Base-by-base conservation (phyloP, 164 flowering plant genomes). In the Macadamia integrifolia region DNA sequence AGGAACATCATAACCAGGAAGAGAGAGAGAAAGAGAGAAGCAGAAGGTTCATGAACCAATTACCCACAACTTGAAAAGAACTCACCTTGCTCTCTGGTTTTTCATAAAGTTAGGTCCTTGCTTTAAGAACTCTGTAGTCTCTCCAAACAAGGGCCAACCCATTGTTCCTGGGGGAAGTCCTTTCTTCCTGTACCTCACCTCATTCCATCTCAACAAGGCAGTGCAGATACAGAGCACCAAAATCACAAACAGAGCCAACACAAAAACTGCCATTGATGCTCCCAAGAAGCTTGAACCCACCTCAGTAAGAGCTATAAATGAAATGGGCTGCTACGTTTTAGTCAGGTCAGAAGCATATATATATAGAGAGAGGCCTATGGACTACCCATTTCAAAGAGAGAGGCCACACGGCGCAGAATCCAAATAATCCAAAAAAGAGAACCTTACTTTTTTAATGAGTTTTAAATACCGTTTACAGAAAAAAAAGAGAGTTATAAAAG, bases 111-210 rank as follows among this genome's bases (percentile, higher is more conserved):
- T 79, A 15, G 97, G 94, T 4, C 97, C 97, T 58, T 82, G 93
- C 58, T 86, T 91, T 6, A 93, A 90, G 71, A 93, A 93, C 85
- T 93, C 96, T 53, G 92, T 85, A 28, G 98, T 93, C 68, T 91
- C 97, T 0, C 98, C 98, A 78, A 93, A 83, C 48, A 93, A 69
- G 0, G 98, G 98, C 98, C 97, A 93, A 6, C 97, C 97, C 98
- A 91, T 93, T 18, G 97, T 91, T 8, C 98, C 98, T 1, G 96
- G 97, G 49, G 98, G 98, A 69, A 93, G 73, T 0, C 90, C 89
- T 75, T 87, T 90, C 82, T 80, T 89, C 75, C 82, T 83, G 81
- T 85, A 91, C 69, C 79, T 87, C 70, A 93, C 68, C 67, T 86
- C 91, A 80, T 90, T 91, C 96, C 94, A 90, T 77, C 78, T 86